Conservation (phyloP, 306 rosid species). For the Nissolia schottii region DNA sequence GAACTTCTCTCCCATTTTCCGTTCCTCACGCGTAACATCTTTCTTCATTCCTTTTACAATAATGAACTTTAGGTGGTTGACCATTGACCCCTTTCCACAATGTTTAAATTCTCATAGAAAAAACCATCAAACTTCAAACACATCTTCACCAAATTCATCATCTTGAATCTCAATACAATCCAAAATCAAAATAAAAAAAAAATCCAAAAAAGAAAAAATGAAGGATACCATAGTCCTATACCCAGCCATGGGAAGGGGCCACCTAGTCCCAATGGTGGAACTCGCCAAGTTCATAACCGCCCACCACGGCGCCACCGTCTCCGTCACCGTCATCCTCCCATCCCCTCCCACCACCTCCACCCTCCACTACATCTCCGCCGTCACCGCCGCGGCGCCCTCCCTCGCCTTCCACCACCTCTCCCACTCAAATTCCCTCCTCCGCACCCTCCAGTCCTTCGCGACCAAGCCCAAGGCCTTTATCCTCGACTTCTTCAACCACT, state of each 20-base stretch:
- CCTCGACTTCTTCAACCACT: slow-evolving; percentile 41
- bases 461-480: slow-evolving; percentile 34
- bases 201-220: neutral
- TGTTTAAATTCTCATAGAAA: neutral
- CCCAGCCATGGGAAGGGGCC: slow-evolving; percentile 31
- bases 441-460: slow-evolving; percentile 5
- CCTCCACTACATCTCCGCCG: slow-evolving; percentile 26
- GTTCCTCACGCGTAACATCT: neutral
- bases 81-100: too few relatives aligned
- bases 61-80: neutral
- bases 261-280: slow-evolving; percentile 42
- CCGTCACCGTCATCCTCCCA: slow-evolving; percentile 31
- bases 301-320: slow-evolving; percentile 14
- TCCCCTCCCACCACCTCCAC: slow-evolving; percentile 33
- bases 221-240: slow-evolving; percentile 30
- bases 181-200: neutral
- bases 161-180: neutral
- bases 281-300: slow-evolving; percentile 28
- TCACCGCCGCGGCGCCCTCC: slow-evolving; percentile 20
- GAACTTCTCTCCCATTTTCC: neutral
- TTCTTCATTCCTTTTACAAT: neutral
- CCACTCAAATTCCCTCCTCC: neutral
- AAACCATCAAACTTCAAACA: neutral
- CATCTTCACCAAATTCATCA: neutral
- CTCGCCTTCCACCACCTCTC: slow-evolving; percentile 34